These are phyloP conservation scores for Fusarium papillatum DNA, from an alignment of 2,329 filamentous ascomycete species.

Conservation along the genomic window DNA sequence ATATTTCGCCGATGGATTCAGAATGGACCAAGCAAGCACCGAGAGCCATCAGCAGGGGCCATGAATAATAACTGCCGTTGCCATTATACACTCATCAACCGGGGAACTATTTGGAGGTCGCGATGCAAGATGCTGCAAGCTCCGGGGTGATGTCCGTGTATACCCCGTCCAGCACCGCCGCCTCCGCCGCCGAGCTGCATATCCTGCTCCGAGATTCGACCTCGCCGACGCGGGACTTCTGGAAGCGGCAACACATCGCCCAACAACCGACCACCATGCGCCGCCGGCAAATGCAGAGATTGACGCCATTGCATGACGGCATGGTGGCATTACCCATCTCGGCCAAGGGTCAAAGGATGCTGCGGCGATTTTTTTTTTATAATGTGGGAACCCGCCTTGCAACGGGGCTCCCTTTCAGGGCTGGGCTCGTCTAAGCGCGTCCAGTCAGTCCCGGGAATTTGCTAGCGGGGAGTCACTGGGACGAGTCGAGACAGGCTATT, in stretches of 20 bases:
- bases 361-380: conserved; percentile 12
- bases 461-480: conserved; percentile 27
- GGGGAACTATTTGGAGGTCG: not conserved
- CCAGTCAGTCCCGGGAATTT: conserved; percentile 12
- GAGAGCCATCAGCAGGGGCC: not conserved
- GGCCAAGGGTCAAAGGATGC: conserved; percentile 30
- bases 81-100: not conserved
- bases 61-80: not conserved
- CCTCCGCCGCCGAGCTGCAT: conserved; percentile 34
- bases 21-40: not conserved
- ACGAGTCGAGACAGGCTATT: conserved; percentile 24
- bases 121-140: conserved; percentile 9
- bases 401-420: conserved; percentile 33
- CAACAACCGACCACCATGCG: conserved; percentile 10
- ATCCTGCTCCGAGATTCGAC: conserved; percentile 13
- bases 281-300: conserved; percentile 32
- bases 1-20: not conserved
- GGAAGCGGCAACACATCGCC: conserved; percentile 36
- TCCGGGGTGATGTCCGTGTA: conserved; percentile 6
- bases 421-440: conserved; percentile 20
- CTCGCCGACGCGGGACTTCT: conserved; percentile 43
- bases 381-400: conserved; percentile 12
- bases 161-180: conserved; percentile 27
- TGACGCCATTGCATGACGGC: conserved; percentile 46
- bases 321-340: conserved; percentile 44